Conservation (phyloP, 768 basidiomycete genomes). For the Amanita pallidorosea region DNA sequence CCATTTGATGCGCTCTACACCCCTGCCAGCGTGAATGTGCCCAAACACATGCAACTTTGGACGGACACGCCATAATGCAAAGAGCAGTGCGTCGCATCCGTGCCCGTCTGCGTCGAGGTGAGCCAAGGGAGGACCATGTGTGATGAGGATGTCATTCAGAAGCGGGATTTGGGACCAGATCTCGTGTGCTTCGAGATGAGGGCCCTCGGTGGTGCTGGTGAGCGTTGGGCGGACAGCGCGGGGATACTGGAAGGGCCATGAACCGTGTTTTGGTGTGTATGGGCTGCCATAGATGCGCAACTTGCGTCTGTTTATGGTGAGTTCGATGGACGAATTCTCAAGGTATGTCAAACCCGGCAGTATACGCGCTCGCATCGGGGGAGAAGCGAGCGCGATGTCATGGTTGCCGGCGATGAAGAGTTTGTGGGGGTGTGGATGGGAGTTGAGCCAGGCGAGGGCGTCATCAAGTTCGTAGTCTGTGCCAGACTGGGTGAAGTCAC, state of each 20-base stretch:
- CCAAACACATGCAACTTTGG: constrained; percentile 2
- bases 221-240: background rate
- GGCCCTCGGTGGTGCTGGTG: background rate
- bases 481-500: constrained; percentile 27
- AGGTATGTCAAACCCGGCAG: constrained; percentile 1
- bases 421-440: constrained; percentile 8
- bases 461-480: constrained; percentile 18
- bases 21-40: constrained; percentile 1
- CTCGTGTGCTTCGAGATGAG: background rate
- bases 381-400: background rate
- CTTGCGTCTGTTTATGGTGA: background rate
- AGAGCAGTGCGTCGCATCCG: background rate
- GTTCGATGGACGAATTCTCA: background rate
- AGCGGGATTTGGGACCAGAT: background rate
- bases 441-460: constrained; percentile 17
- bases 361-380: background rate
- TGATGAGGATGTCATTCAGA: background rate
- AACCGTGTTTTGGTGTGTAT: constrained; percentile 1
- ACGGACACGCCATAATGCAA: background rate
- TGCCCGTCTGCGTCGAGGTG: background rate
- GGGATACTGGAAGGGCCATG: constrained; percentile 1
- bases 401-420: constrained; percentile 2
- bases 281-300: constrained; percentile 1
- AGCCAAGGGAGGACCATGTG: background rate
- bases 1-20: background rate